Base-by-base conservation (phyloP, 2,329 filamentous ascomycete species). In the Sclerotinia glacialis region DNA sequence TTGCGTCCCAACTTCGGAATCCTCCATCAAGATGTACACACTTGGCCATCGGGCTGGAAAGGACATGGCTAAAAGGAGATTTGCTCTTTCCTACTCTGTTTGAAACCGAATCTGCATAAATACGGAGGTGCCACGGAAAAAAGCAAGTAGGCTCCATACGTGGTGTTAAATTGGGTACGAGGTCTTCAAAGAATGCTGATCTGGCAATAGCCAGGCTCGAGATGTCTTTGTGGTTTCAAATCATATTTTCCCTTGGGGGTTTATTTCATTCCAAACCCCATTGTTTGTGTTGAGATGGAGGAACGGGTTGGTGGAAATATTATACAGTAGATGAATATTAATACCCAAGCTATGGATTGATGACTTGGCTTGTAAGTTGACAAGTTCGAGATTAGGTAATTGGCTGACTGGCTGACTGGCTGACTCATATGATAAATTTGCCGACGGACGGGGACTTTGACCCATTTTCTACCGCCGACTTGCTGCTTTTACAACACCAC, bases 21-120 rank as follows among this genome's bases (percentile, higher is more conserved):
- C 28, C 28, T 47, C 42, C 18, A 34, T 40, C 42, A 34, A 28
- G 42, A 18, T 31, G 21, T 28, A 34, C 28, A 31, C 42, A 47
- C 14, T 47, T 26, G 26, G 8, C 7, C n/a, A 34, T 49, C 28
- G 16, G n/a, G 7, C 58, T 60, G 42, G 21, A 60, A 28, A 34
- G 46, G 9, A 60, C 34, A 23, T 47, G 14, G 9, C 55, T 59
- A 4, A 34, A 37, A 47, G 26, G 12, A 60, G 28, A 60, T 16
- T 16, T 49, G 44, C n/a, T 26, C 18, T 60, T 28, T 34, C 21
- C 28, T 44, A 37, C 28, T 60, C 47, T 8, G 44, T 34, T 47
- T 60, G 58, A 60, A 60, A 60, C 44, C 7, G 12, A 49, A 37
- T 49, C 28, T 60, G 58, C 58, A 60, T 23, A 37, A 60, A 49